A percentile compares a stretch with the other conserved stretches of the same genome.
Evolutionary conservation across 306 rosid species (phyloP).

Genomic region (Myrica gale): DNA sequence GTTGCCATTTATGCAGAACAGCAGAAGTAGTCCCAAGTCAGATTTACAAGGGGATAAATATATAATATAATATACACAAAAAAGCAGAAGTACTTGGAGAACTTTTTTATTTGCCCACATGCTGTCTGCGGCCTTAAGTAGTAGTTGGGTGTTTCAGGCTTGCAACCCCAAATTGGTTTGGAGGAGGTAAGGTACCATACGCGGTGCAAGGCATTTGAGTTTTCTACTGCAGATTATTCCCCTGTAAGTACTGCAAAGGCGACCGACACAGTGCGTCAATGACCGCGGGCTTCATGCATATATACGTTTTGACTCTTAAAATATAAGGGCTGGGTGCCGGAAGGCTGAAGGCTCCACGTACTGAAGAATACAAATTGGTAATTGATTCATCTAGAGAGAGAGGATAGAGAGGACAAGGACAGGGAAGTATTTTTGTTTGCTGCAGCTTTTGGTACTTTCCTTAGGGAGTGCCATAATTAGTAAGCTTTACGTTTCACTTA

Average conservation of each 20-base stretch:
- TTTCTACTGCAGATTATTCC: background rate
- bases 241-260: conserved; percentile 22
- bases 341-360: background rate
- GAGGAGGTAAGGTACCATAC: conserved; percentile 14
- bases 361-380: background rate
- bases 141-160: background rate
- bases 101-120: no score
- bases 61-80: no score
- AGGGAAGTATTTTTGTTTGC: no score
- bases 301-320: conserved; percentile 16
- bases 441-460: conserved; percentile 10
- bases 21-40: background rate
- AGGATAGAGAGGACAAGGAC: no score
- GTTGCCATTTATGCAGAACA: background rate
- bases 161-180: background rate
- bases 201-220: conserved; percentile 10
- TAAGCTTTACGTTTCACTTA: background rate
- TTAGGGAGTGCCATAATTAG: background rate
- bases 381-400: background rate
- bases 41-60: no score
- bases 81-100: no score
- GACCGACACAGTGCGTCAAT: conserved; percentile 34
- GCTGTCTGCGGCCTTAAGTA: no score
- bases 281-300: conserved; percentile 31
- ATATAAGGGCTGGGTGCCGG: no score